A percentile compares a stretch with the other conserved stretches of the same genome.
Conservation (phyloP, 2,329 filamentous ascomycete genomes). For the Fusarium oxysporum region DNA sequence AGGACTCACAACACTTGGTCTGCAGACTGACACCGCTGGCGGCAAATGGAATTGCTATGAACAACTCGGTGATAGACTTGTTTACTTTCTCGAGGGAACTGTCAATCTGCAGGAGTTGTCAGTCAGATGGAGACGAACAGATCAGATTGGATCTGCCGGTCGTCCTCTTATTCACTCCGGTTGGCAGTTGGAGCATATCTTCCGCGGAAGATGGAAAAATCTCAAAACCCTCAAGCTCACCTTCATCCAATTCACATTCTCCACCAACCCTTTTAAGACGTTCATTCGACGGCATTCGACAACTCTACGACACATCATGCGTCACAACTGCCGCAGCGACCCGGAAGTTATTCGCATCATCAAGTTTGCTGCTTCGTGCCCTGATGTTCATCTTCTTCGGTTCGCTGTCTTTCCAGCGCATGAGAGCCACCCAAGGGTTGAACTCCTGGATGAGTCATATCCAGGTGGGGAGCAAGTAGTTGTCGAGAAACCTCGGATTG, state of each 20-base stretch:
- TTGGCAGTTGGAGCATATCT: not conserved
- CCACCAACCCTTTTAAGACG: not conserved
- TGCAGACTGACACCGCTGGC: not conserved
- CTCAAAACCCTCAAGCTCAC: constrained; percentile 1
- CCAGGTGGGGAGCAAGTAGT: too few relatives aligned
- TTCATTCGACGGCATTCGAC: not conserved
- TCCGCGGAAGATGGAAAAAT: not conserved
- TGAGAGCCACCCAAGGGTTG: not conserved
- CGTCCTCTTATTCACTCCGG: not conserved
- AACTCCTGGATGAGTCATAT: not conserved
- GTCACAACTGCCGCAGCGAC: not conserved
- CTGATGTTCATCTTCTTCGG: constrained; percentile 1
- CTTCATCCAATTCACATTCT: not conserved
- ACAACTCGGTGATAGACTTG: not conserved
- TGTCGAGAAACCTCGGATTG: not conserved
- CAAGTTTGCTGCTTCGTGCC: not conserved
- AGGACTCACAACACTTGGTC: not conserved
- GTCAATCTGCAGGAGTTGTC: constrained; percentile 7
- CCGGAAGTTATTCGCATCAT: not conserved
- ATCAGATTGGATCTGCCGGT: not conserved
- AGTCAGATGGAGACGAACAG: not conserved
- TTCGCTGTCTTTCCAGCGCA: constrained; percentile 5
- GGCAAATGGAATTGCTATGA: not conserved
- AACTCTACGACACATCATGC: constrained; percentile 10
- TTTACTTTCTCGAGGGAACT: not conserved